Base-by-base conservation (phyloP, 306 rosid species). In the Inga leiocalycina region DNA sequence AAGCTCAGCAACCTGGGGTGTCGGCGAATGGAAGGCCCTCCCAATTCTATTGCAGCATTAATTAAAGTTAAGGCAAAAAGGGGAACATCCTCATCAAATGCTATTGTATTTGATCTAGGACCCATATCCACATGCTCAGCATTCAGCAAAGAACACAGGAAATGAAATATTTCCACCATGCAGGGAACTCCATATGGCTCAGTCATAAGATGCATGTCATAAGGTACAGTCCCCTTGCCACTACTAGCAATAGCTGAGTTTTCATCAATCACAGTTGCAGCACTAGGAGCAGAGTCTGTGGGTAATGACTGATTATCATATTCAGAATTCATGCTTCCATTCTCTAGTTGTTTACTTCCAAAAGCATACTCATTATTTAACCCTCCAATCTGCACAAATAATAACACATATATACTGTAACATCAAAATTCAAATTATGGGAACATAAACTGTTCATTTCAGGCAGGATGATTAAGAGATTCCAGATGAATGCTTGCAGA, bases 181-280 rank as follows among this genome's bases (percentile, higher is more conserved):
- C 99, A 94, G 65, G 99, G 95, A 74, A 92, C 98, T 75, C 99
- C 99, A 66, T 89, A 96, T 16, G 98, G 99, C 84, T 90, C 99
- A 70, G 92, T 91, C 97, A 92, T 92, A 34, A 89, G 91, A 87
- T 91, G 98, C 79, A 84, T 66, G 77, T 92, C 97, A 85, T 88
- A 90, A n/a, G 91, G 87, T 74, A 79, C 92, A 62, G 91, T 59
- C 34, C 91, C 96, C 90, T 89, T 92, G 80, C 87, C 92, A 19
- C 81, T 82, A 78, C 88, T 79, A 75, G 87, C 84, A 84, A 88
- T 84, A 2, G 89, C 77, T 41, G 83, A 71, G 87, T 85, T 92
- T 83, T 92, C 97, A 37, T 90, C 92, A 80, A 87, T 75, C 85
- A 82, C 88, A 81, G 91, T 82, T 66, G 90, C 87, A 82, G 89